Evolutionary conservation across 768 basidiomycete genomes (phyloP).

Genomic region (Mycena epipterygia): DNA sequence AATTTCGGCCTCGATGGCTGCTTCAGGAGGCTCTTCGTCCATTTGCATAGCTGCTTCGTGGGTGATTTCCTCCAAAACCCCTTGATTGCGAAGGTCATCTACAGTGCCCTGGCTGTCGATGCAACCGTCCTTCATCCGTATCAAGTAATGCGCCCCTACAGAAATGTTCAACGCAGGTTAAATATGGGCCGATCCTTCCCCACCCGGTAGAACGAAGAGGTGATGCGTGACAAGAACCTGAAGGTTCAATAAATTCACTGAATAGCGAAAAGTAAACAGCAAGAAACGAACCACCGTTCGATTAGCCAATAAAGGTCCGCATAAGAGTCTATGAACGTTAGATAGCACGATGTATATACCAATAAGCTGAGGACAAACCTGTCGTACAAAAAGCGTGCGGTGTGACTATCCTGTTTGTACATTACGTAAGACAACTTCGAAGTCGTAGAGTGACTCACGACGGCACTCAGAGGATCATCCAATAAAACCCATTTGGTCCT

Average conservation of each 20-base stretch:
- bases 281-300: slow-evolving; percentile 74
- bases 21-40: slow-evolving; percentile 58
- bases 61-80: slow-evolving; percentile 75
- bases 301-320: slow-evolving; percentile 73
- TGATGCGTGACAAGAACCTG: slow-evolving; percentile 79
- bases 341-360: neutral
- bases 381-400: slow-evolving; percentile 73
- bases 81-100: slow-evolving; percentile 70
- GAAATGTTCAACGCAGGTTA: neutral
- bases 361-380: slow-evolving; percentile 41
- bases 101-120: slow-evolving; percentile 82
- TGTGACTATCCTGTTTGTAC: slow-evolving; percentile 72
- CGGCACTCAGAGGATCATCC: slow-evolving; percentile 74
- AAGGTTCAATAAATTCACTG: neutral
- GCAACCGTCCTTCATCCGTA: slow-evolving; percentile 86
- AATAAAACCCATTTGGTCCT: slow-evolving; percentile 61
- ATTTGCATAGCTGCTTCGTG: slow-evolving; percentile 65
- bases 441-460: slow-evolving; percentile 54
- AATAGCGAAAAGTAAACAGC: slow-evolving; percentile 69
- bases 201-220: slow-evolving; percentile 82
- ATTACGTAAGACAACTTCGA: neutral
- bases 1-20: slow-evolving; percentile 32
- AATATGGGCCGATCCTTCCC: neutral
- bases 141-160: slow-evolving; percentile 67
- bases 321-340: slow-evolving; percentile 52